These are phyloP conservation scores for Larix kaempferi DNA, from an alignment of 75 land plant species.

Conservation along the genomic window DNA sequence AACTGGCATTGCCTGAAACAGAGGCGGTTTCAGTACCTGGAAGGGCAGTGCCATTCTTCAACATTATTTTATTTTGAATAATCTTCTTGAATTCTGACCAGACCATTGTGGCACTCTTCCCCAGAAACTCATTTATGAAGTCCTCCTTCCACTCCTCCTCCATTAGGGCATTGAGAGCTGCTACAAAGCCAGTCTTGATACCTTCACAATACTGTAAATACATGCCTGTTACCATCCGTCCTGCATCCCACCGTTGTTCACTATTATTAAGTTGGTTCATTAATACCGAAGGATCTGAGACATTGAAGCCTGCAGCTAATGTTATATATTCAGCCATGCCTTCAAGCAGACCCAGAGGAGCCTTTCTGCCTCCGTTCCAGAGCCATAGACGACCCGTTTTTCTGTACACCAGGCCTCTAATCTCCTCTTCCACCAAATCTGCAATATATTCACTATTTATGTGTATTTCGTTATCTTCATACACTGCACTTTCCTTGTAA, in stretches of 20 bases:
- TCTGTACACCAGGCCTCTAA: neutral
- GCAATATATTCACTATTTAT: neutral
- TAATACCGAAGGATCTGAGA: too few species aligned
- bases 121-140: neutral
- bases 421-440: neutral
- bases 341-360: neutral
- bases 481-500: neutral
- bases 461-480: neutral
- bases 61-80: too few species aligned
- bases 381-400: neutral
- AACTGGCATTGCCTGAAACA: too few species aligned
- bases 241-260: too few species aligned
- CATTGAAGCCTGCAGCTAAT: neutral
- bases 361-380: neutral
- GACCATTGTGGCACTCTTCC: neutral
- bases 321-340: neutral
- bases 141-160: neutral
- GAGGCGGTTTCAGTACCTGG: too few species aligned
- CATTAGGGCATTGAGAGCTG: neutral
- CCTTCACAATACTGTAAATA: conserved; percentile 4
- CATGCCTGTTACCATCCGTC: neutral
- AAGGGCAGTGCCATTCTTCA: too few species aligned
- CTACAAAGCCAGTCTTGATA: neutral
- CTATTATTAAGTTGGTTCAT: neutral
- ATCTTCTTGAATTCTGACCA: too few species aligned